Conservation (phyloP, 129 eudicot species). For the Artemisia argyi region DNA sequence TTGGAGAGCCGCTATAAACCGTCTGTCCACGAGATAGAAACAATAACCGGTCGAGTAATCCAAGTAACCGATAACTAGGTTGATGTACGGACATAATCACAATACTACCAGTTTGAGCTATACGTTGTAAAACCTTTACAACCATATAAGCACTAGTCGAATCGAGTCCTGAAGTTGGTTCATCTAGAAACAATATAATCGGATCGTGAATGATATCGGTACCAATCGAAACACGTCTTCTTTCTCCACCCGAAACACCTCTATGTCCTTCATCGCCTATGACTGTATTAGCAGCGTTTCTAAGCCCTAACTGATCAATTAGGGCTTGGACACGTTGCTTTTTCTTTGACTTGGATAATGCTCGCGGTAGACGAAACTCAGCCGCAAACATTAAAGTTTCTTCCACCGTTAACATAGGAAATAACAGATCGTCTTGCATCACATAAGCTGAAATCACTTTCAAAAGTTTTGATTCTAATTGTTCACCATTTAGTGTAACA, state of each 20-base stretch:
- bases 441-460: slow-evolving; percentile 94
- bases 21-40: slow-evolving; percentile 86
- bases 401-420: slow-evolving; percentile 92
- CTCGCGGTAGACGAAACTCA: slow-evolving; percentile 77
- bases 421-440: slow-evolving; percentile 90
- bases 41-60: slow-evolving; percentile 65
- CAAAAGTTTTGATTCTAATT: slow-evolving; percentile 55
- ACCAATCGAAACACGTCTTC: slow-evolving; percentile 94
- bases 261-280: slow-evolving; percentile 98
- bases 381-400: slow-evolving; percentile 95
- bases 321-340: slow-evolving; percentile 71
- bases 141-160: slow-evolving; percentile 97
- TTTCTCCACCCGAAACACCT: slow-evolving; percentile 95
- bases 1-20: slow-evolving; percentile 83
- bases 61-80: slow-evolving; percentile 82
- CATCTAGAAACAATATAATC: slow-evolving; percentile 75
- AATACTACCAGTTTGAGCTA: slow-evolving; percentile 86
- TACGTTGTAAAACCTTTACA: slow-evolving; percentile 86
- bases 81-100: slow-evolving; percentile 93
- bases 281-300: slow-evolving; percentile 88
- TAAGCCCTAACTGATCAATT: slow-evolving; percentile 87
- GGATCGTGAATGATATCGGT: slow-evolving; percentile 79
- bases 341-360: slow-evolving; percentile 71
- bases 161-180: slow-evolving; percentile 93
- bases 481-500: slow-evolving; percentile 69